Percentiles rank a stretch among this genome's conserved stretches.
Evolutionary conservation across 176 grass and related monocot genomes (phyloP).

Genomic region (Tuctoria greenei): DNA sequence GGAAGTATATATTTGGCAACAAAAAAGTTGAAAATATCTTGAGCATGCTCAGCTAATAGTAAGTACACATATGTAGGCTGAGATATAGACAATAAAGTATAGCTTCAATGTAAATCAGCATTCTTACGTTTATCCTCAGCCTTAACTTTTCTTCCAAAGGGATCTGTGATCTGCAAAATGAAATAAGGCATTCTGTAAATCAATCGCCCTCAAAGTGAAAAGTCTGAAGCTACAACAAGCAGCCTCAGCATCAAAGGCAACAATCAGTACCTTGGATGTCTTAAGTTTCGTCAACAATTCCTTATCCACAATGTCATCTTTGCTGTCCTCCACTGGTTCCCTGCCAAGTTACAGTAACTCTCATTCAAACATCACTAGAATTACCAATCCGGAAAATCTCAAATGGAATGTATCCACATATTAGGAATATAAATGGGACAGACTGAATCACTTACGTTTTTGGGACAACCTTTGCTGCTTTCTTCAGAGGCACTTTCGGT

Average conservation of each 20-base stretch:
- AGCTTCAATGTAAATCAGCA: background rate
- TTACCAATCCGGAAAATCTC: background rate
- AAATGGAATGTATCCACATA: background rate
- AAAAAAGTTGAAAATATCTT: background rate
- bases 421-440: background rate
- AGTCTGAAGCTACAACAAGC: background rate
- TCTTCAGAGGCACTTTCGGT: slow-evolving; percentile 47
- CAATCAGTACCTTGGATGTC: slow-evolving; percentile 32
- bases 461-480: slow-evolving; percentile 35
- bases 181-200: slow-evolving; percentile 3
- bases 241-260: background rate
- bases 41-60: background rate
- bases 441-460: slow-evolving; percentile 32
- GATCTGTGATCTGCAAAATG: slow-evolving; percentile 39
- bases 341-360: slow-evolving; percentile 32
- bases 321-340: slow-evolving; percentile 50
- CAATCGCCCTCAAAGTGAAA: slow-evolving; percentile 28
- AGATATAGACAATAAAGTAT: slow-evolving; percentile 23
- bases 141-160: slow-evolving; percentile 39
- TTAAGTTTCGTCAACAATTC: slow-evolving; percentile 58
- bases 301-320: slow-evolving; percentile 48
- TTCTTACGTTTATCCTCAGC: slow-evolving; percentile 52
- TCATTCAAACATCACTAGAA: background rate
- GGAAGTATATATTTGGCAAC: background rate
- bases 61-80: background rate